Percentiles rank a stretch among this genome's conserved stretches.
These are phyloP conservation scores for Neopestalotiopsis sp. DNA, from an alignment of 2,329 filamentous ascomycete species.

Conservation along the genomic window DNA sequence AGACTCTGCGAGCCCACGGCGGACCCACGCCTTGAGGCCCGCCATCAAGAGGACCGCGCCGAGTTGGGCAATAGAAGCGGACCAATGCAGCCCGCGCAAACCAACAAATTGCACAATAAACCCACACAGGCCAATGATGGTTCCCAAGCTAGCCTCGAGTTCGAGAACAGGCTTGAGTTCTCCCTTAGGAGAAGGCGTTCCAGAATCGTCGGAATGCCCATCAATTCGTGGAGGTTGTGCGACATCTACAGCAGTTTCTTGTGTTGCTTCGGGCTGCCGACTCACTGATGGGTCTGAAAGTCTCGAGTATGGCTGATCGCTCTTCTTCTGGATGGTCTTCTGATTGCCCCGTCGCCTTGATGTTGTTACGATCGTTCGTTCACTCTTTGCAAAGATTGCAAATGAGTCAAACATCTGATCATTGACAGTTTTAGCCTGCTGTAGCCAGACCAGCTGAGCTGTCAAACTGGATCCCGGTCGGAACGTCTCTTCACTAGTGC, in stretches of 20 bases:
- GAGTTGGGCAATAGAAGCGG: background rate
- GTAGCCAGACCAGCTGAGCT: background rate
- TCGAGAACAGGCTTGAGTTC: background rate
- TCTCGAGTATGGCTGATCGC: too few relatives aligned
- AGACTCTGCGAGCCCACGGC: background rate
- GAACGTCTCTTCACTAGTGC: background rate
- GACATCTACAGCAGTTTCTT: too few relatives aligned
- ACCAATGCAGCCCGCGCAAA: background rate
- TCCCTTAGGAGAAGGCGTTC: background rate
- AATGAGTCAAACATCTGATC: background rate
- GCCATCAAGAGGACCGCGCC: background rate
- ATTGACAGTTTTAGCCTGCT: background rate
- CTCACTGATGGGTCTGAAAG: too few relatives aligned
- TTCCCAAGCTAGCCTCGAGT: background rate
- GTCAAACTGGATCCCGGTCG: background rate
- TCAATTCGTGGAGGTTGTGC: too few relatives aligned
- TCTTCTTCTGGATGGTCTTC: too few relatives aligned
- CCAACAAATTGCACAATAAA: background rate
- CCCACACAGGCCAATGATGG: background rate
- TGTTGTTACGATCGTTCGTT: background rate
- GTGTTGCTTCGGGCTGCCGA: too few relatives aligned
- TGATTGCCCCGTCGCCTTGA: background rate
- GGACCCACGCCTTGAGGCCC: background rate
- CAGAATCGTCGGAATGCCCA: too few relatives aligned
- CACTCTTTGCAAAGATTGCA: background rate